Conservation (phyloP, 2,329 filamentous ascomycete species). For the Simplicillium sp. region DNA sequence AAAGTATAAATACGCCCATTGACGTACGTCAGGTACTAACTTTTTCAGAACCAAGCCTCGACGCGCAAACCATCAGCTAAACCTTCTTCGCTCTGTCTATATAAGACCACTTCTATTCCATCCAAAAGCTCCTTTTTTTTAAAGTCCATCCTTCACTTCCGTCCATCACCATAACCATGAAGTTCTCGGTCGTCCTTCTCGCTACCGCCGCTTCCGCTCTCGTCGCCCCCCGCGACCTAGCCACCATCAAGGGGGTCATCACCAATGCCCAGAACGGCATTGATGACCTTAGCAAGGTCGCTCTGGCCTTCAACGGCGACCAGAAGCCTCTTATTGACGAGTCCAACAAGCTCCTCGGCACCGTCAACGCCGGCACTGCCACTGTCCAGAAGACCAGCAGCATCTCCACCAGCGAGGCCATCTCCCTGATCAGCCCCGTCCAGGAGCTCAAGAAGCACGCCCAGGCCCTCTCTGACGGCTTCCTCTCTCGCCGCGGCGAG, state of each 20-base stretch:
- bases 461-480: slow-evolving; percentile 11
- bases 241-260: slow-evolving; percentile 8
- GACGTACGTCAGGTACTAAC: too few relatives aligned
- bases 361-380: slow-evolving; percentile 2
- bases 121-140: too few relatives aligned
- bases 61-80: too few relatives aligned
- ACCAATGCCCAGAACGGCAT: slow-evolving; percentile 7
- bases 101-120: too few relatives aligned
- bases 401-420: slow-evolving; percentile 10
- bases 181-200: slow-evolving; percentile 10
- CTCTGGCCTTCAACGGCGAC: background rate
- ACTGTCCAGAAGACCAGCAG: slow-evolving; percentile 7
- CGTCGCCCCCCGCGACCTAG: slow-evolving; percentile 8
- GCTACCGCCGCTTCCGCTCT: slow-evolving; percentile 9
- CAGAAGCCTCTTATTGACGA: background rate
- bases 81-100: too few relatives aligned
- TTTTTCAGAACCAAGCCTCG: too few relatives aligned
- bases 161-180: slow-evolving; percentile 8
- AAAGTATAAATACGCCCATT: too few relatives aligned
- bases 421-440: slow-evolving; percentile 9
- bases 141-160: too few relatives aligned
- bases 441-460: slow-evolving; percentile 11
- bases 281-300: background rate
- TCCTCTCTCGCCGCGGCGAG: slow-evolving; percentile 12
- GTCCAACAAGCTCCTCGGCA: slow-evolving; percentile 1